These are phyloP conservation scores for Fragaria vesca DNA, from an alignment of 306 rosid species.

Conservation along the genomic window DNA sequence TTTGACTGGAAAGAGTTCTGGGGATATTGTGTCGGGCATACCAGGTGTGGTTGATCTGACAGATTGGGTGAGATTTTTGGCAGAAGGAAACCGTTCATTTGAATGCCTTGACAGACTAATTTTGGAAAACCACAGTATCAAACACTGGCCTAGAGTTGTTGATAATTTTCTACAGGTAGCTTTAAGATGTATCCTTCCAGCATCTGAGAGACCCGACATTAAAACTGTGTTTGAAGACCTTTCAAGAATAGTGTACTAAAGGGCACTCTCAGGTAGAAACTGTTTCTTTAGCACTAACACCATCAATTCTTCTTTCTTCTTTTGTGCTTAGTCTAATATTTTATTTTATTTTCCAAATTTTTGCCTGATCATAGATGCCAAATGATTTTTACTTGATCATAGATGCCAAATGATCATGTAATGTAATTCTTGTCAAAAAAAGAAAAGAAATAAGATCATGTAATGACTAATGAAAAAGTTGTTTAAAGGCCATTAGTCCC, in stretches of 20 bases:
- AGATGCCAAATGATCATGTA: not conserved
- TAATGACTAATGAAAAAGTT: too few relatives aligned
- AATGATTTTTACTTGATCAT: not conserved
- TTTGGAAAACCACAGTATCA: constrained; percentile 29
- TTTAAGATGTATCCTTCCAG: constrained; percentile 67
- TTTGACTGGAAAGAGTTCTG: constrained; percentile 59
- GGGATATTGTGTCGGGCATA: constrained; percentile 59
- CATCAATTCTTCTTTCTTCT: not conserved
- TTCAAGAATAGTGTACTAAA: constrained; percentile 40
- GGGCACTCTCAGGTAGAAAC: constrained; percentile 11
- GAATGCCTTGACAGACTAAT: constrained; percentile 65
- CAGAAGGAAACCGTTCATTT: constrained; percentile 39
- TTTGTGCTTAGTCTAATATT: not conserved
- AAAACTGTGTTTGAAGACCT: constrained; percentile 61
- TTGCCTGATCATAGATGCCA: too few relatives aligned
- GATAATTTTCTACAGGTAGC: constrained; percentile 64
- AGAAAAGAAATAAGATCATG: too few relatives aligned
- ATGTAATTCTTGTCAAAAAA: not conserved
- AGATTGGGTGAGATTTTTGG: constrained; percentile 66
- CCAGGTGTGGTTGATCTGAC: constrained; percentile 55
- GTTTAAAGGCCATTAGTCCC: too few relatives aligned
- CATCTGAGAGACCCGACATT: constrained; percentile 79
- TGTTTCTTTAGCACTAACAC: constrained; percentile 35
- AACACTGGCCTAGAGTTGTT: constrained; percentile 27
- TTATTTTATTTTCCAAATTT: not conserved